phyloP scores from a whole-genome alignment of 768 basidiomycete genomes.

The Rhizopogon vesiculosus region DNA sequence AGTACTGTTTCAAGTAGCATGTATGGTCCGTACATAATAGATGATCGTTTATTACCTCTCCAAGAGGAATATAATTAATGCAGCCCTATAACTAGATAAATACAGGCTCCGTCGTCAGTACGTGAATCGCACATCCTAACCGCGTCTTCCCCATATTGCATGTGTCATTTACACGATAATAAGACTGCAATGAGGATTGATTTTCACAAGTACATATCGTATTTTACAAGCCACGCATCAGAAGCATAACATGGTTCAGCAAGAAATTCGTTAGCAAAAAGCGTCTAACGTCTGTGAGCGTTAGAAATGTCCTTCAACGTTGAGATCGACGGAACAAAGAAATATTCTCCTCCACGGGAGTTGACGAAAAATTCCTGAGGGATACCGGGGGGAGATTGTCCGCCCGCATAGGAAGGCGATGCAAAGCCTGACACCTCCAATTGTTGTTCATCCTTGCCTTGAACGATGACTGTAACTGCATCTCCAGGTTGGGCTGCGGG shows the following conservation, averaged over 20 bases:
- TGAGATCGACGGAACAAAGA: slow-evolving; percentile 46
- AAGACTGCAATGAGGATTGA: no score
- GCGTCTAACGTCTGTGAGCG: no score
- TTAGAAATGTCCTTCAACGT: slow-evolving; percentile 32
- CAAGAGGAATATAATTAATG: no score
- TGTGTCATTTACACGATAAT: no score
- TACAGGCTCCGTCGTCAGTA: no score
- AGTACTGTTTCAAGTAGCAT: background rate
- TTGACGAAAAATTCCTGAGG: slow-evolving; percentile 28
- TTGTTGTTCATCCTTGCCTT: background rate
- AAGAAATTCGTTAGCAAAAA: no score
- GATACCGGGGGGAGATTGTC: background rate
- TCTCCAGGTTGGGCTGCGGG: background rate
- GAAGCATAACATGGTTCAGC: no score
- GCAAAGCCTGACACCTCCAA: slow-evolving; percentile 5
- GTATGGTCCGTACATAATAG: background rate
- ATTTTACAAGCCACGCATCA: no score
- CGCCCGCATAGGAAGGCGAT: background rate
- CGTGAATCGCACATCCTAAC: no score
- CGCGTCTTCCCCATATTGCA: no score
- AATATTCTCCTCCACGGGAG: slow-evolving; percentile 49
- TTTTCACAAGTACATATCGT: no score
- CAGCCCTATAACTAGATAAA: no score
- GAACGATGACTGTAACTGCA: background rate
- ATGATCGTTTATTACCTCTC: background rate